Percentiles rank a stretch among this genome's conserved stretches.
phyloP scores from a whole-genome alignment of 257 asterid genomes.

The Schizonepeta tenuifolia region DNA sequence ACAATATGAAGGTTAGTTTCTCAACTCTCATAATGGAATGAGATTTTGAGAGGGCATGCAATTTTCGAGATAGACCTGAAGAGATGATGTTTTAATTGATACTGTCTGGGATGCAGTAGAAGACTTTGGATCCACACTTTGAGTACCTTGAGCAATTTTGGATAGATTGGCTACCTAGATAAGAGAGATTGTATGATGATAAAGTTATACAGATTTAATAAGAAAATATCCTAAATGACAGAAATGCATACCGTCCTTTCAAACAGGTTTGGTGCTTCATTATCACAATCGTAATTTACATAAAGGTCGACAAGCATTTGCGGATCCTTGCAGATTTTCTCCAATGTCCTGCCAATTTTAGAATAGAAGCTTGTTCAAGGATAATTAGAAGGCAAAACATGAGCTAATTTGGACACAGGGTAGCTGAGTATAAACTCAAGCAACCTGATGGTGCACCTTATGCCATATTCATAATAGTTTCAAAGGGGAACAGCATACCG shows the following conservation, averaged over 20 bases:
- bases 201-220: conserved; percentile 28
- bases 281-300: conserved; percentile 96
- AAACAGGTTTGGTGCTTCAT: conserved; percentile 87
- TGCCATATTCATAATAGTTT: conserved; percentile 26
- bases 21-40: conserved; percentile 14
- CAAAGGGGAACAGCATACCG: conserved; percentile 56
- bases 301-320: conserved; percentile 94
- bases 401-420: conserved; percentile 10
- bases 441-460: conserved; percentile 22
- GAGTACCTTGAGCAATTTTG: conserved; percentile 93
- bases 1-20: conserved; percentile 23
- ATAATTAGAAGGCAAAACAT: not conserved
- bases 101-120: conserved; percentile 67
- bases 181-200: conserved; percentile 37
- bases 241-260: conserved; percentile 74
- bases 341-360: conserved; percentile 77
- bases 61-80: conserved; percentile 60
- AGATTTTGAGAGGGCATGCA: conserved; percentile 23
- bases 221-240: conserved; percentile 24
- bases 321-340: conserved; percentile 89
- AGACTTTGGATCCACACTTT: conserved; percentile 81
- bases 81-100: conserved; percentile 79
- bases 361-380: conserved; percentile 17
- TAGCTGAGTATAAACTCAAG: conserved; percentile 24
- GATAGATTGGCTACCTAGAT: conserved; percentile 79